Base-by-base conservation (phyloP, 2,329 filamentous ascomycete genomes). In the Fusarium oxysporum region DNA sequence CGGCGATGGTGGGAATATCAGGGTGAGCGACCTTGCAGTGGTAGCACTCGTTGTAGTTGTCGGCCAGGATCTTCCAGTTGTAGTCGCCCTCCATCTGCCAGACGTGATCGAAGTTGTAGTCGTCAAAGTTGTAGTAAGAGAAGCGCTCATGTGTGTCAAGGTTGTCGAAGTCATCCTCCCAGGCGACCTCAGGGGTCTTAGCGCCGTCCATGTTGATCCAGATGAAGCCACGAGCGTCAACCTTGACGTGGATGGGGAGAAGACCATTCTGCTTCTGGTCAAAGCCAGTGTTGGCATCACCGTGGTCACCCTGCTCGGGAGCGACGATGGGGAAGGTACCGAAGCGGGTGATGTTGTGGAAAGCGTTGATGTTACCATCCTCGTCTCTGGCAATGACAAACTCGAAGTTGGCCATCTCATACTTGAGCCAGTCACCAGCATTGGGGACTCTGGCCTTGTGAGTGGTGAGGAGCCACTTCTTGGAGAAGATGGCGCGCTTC, bases 31-130 rank as follows among this genome's bases (percentile, higher is more conserved):
- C 87, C 56, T 86, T 85, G 82, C 88, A 91, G 81, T 91, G 89
- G 74, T 91, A 92, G 77, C 89, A 91, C 77, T 90, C 89, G 77
- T 92, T 92, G 83, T 90, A 92, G 81, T 91, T 91, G 77, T 91
- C 89, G 19, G 86, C 85, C 37, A 89, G 78, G 30, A 87, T 86
- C 81, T 90, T 90, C 88, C 88, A 90, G 81, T 90, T 90, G 77
- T 86, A 88, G 37, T 85, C 83, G 1, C 85, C 86, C 54, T 88
- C 85, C 84, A 89, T 86, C 72, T 88, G 84, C 86, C 87, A 90
- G 37, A 80, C 79, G 76, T 90, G 87, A 72, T 90, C 88, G 71
- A 89, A 90, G 21, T 80, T 76, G 77, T 89, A 91, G 56, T 89
- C 81, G 1, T 85, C 83, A 71, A 86, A 87, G 75, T 87, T 81